Evolutionary conservation across 2,329 filamentous ascomycete genomes (phyloP), one percentile per base, ranked within the genome.

Genomic region (Microcyclospora tardicrescens): DNA sequence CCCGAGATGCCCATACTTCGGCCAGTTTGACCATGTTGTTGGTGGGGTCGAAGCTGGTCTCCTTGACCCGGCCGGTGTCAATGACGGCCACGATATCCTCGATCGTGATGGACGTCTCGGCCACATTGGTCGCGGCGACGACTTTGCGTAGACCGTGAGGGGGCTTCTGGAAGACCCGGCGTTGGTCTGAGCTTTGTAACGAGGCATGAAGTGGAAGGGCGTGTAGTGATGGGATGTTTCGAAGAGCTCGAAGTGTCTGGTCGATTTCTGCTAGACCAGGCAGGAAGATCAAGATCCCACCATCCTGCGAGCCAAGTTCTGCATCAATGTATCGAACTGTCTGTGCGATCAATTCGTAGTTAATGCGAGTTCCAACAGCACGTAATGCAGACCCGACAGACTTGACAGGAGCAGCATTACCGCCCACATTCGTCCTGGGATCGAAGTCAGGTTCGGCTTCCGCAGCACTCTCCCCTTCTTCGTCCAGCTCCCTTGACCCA

Each of bases 31-130:
- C 81, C 79, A 96, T 94, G 56, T 94, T 94, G 57, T 81, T 93
- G 45, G 81, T 74, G 0, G 85, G 77, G 57, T 96, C 91, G 52
- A 87, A 96, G 56, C 84, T 89, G 0, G 87, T 98, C 61, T 98
- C 89, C 57, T 98, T 98, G 43, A 98, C 91, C 38, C 85, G 79
- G 19, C 91, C 91, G 10, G 82, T 91, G 58, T 98, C 91, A 46
- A 98, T 89, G 34, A 98, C 91, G 2, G 84, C 89, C 2, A 96
- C 83, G 38, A 98, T 84, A 56, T 98, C 91, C 56, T 95, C 87
- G 43, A 98, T 98, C 0, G 91, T 98, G 58, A 98, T 96, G 2
- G 91, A 96, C 0, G 91, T 98, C 60, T 98, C 91, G 2, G 91
- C 91, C 2, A 98, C 89, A 53, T 98, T 98, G 33, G 91, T 98